Conservation (phyloP, 768 basidiomycete genomes). For the Exidia glandulosa region DNA sequence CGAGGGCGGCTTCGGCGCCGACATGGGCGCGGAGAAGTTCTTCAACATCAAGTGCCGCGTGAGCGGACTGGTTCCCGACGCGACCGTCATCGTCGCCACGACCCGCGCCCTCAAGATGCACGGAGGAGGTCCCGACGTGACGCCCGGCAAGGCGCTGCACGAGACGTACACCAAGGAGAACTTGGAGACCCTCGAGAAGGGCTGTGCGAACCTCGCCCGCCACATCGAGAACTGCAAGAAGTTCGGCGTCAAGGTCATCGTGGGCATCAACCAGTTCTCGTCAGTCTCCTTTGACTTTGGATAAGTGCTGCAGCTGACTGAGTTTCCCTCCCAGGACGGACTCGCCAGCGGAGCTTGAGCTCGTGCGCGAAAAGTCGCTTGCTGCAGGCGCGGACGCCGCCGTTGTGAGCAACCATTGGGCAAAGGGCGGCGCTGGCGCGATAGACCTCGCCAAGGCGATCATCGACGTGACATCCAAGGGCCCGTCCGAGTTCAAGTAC, state of each 20-base stretch:
- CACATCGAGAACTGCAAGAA: slow-evolving; percentile 94
- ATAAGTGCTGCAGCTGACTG: background rate
- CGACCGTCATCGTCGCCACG: slow-evolving; percentile 91
- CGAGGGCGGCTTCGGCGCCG: slow-evolving; percentile 96
- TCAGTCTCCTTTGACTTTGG: slow-evolving; percentile 30
- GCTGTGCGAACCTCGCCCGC: slow-evolving; percentile 84
- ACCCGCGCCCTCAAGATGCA: slow-evolving; percentile 99
- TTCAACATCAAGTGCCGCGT: slow-evolving; percentile 98
- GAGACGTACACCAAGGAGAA: slow-evolving; percentile 93
- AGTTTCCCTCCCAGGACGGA: slow-evolving; percentile 49
- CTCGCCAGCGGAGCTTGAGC: slow-evolving; percentile 77
- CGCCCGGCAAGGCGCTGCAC: slow-evolving; percentile 87
- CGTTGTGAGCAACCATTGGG: slow-evolving; percentile 96
- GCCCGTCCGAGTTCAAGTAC: slow-evolving; percentile 79
- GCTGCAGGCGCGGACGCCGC: slow-evolving; percentile 88
- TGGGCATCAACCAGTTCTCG: slow-evolving; percentile 93
- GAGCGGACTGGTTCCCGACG: slow-evolving; percentile 88
- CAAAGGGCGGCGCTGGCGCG: slow-evolving; percentile 86
- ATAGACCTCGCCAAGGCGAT: slow-evolving; percentile 87
- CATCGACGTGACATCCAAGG: slow-evolving; percentile 65
- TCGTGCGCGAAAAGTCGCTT: slow-evolving; percentile 70
- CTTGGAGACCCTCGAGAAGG: slow-evolving; percentile 77
- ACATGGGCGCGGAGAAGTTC: slow-evolving; percentile 99
- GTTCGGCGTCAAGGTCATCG: slow-evolving; percentile 92
- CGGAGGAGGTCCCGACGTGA: slow-evolving; percentile 93